Evolutionary conservation across 2,329 filamentous ascomycete genomes (phyloP).

Genomic region (Ceratocystiopsis brevicomis): DNA sequence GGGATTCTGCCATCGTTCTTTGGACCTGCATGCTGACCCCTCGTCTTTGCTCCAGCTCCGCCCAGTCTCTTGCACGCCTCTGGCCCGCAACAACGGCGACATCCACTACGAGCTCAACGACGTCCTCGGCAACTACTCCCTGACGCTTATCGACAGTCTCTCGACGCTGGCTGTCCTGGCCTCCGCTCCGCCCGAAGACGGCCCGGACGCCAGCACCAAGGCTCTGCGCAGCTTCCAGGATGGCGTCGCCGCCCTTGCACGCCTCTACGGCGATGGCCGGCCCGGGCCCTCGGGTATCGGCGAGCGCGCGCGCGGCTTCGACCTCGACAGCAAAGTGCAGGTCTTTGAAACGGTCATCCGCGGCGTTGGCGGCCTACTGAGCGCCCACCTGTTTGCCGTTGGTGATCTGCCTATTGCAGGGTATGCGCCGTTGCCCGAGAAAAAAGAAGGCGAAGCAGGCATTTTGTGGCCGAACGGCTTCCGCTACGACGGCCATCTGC

Average conservation of each 20-base stretch:
- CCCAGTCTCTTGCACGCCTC: conserved; percentile 64
- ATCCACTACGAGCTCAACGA: conserved; percentile 77
- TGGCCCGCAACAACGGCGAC: conserved; percentile 68
- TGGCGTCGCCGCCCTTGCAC: conserved; percentile 56
- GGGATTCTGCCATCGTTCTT: too few relatives aligned
- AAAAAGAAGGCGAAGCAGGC: not conserved
- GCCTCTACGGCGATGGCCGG: conserved; percentile 73
- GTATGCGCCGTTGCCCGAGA: conserved; percentile 30
- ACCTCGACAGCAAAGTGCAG: conserved; percentile 94
- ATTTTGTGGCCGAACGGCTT: conserved; percentile 63
- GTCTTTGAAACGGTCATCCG: conserved; percentile 96
- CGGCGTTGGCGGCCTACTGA: conserved; percentile 75
- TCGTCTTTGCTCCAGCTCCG: conserved; percentile 37
- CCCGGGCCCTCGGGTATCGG: conserved; percentile 50
- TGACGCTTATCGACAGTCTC: conserved; percentile 87
- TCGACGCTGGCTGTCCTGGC: conserved; percentile 87
- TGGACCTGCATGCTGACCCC: too few relatives aligned
- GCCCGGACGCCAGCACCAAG: conserved; percentile 30
- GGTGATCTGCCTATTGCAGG: conserved; percentile 75
- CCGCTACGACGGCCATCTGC: conserved; percentile 70
- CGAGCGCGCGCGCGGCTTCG: conserved; percentile 60
- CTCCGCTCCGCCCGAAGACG: conserved; percentile 43
- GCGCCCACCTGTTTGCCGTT: conserved; percentile 80
- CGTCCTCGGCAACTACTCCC: conserved; percentile 87
- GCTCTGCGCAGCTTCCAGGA: conserved; percentile 61